Base-by-base conservation (phyloP, 371 early-diverging fungal genomes). In the Mortierella sp. region DNA sequence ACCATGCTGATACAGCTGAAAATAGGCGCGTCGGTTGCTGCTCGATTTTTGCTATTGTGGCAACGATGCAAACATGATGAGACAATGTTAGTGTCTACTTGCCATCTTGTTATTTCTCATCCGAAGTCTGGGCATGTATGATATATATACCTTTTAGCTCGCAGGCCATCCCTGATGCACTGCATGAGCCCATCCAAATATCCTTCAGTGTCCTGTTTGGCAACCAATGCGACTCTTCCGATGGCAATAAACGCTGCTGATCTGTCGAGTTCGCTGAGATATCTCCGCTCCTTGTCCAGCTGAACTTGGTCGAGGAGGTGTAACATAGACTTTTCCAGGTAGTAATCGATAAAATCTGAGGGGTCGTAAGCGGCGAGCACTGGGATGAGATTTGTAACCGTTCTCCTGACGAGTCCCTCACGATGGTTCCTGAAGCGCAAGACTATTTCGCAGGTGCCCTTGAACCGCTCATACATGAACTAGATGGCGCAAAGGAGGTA, bases 1-100 rank as follows among this genome's bases (percentile, higher is more conserved):
- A 99, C 90, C 93, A 94, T 95, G 71, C 96, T 93, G 72, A 98
- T 95, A 80, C 98, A 98, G 74, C 93, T 90, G 82, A 97, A 97
- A 0, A 96, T 91, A 0, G 96, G 92, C 6, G 92, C 88, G 80
- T 96, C 96, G 1, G 89, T 82, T 12, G 87, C 90, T 49, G 90
- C 89, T 24, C 93, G 88, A 24, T 88, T 88, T 24, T 93, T 92
- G 46, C 91, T 90, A 87, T 71, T n/a, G 41, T 21, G 7, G 18
- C 1, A 51, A 5, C 27, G 21, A 54, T 16, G 6, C 3, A 41
- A 35, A 14, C 16, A 38, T 29, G 41, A 71, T 21, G 18, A 71
- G 35, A 54, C 3, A 77, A 27, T n/a, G 10, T 41, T 10, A 68
- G 68, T 35, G 38, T 27, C 35, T 14, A 41, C 41, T 2, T 5